A percentile compares a stretch with the other conserved stretches of the same genome.
phyloP scores from a whole-genome alignment of 2,329 filamentous ascomycete species.

The Septoria petroselini region DNA sequence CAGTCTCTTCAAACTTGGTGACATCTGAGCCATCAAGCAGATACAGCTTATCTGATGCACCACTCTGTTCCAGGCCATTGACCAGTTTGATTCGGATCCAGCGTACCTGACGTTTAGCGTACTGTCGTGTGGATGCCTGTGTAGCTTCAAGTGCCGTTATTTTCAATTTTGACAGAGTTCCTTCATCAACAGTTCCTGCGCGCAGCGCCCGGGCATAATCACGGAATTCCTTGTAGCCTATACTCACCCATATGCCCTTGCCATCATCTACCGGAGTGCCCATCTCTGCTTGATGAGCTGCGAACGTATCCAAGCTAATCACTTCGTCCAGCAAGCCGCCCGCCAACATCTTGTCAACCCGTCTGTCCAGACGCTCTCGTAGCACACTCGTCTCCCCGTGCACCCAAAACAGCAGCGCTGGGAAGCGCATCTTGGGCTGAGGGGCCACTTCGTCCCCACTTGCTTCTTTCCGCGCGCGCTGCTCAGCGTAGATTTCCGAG shows the following conservation, averaged over 20 bases:
- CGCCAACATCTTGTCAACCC: conserved; percentile 81
- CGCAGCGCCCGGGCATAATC: conserved; percentile 56
- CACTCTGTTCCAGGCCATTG: conserved; percentile 57
- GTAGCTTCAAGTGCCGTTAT: conserved; percentile 66
- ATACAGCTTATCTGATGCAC: conserved; percentile 61
- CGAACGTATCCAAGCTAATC: conserved; percentile 50
- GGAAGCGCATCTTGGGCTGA: conserved; percentile 45
- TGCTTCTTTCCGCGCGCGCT: conserved; percentile 42
- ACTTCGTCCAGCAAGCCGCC: conserved; percentile 64
- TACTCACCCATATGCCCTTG: conserved; percentile 91
- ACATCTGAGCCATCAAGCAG: conserved; percentile 77
- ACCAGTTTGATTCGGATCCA: conserved; percentile 87
- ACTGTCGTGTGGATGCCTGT: conserved; percentile 79
- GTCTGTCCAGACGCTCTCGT: conserved; percentile 65
- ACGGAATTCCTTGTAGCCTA: conserved; percentile 90
- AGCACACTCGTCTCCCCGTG: conserved; percentile 69
- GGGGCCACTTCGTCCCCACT: conserved; percentile 6
- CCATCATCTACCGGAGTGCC: conserved; percentile 65
- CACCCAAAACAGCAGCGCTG: conserved; percentile 79
- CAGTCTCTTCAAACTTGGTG: conserved; percentile 58
- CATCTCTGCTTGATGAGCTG: conserved; percentile 39
- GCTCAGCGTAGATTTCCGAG: conserved; percentile 82
- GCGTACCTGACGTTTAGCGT: conserved; percentile 76
- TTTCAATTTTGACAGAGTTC: conserved; percentile 56
- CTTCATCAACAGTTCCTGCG: conserved; percentile 22